Evolutionary conservation across 257 asterid genomes (phyloP).

Genomic region (Nicotiana sylvestris): DNA sequence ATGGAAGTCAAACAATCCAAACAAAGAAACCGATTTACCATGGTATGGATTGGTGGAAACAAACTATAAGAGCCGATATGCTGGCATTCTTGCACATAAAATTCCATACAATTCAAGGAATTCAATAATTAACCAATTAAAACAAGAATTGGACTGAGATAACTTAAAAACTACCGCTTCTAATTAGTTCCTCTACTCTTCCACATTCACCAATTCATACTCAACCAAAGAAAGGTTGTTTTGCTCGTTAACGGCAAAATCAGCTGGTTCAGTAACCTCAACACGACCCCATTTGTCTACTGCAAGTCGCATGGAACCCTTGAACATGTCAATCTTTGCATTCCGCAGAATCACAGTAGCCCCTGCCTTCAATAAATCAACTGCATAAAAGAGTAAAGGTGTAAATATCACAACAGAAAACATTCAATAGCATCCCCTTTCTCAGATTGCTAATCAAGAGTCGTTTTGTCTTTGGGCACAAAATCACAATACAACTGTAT

Average conservation of each 20-base stretch:
- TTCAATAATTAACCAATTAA: conserved; percentile 7
- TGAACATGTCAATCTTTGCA: conserved; percentile 10
- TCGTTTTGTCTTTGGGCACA: not conserved
- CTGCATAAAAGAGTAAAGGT: not conserved
- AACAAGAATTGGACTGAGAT: conserved; percentile 5
- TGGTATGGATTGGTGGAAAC: not conserved
- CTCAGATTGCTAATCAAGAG: not conserved
- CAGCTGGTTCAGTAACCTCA: not conserved
- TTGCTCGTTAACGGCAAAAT: not conserved
- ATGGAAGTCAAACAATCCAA: too few relatives aligned
- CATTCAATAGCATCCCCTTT: not conserved
- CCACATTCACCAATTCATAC: conserved; percentile 12
- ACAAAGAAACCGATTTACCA: not conserved
- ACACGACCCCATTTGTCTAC: conserved; percentile 11
- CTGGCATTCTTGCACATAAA: not conserved
- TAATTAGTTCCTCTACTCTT: conserved; percentile 1
- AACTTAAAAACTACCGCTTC: not conserved
- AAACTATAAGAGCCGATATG: not conserved
- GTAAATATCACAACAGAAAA: not conserved
- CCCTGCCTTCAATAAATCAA: not conserved
- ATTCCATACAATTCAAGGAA: conserved; percentile 6
- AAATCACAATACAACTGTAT: not conserved
- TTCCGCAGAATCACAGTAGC: conserved; percentile 8
- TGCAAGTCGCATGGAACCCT: conserved; percentile 13
- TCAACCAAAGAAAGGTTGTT: conserved; percentile 10